Conservation (phyloP, 345 rosid species). For the Populus tremula region DNA sequence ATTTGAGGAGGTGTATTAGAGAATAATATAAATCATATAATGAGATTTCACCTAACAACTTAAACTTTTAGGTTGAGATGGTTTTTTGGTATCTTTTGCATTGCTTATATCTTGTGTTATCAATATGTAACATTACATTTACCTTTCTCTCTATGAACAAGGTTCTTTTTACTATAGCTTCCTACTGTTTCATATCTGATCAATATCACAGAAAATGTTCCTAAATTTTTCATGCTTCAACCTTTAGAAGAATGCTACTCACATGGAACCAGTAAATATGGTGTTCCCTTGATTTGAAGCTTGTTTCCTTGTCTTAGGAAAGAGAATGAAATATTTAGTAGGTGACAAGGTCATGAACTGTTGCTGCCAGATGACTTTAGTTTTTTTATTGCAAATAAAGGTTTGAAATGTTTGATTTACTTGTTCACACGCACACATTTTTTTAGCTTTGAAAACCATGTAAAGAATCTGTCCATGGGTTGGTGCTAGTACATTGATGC, state of each 20-base stretch:
- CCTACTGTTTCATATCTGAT: background rate
- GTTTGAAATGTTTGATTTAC: constrained; percentile 6
- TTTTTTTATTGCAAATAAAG: background rate
- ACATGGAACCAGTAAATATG: background rate
- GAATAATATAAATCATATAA: too few species aligned
- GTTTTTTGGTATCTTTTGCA: background rate
- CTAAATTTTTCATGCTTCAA: background rate
- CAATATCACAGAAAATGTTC: background rate
- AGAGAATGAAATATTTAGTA: background rate
- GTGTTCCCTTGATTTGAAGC: background rate
- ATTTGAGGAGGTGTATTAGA: too few species aligned
- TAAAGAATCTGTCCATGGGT: background rate
- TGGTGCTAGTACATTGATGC: constrained; percentile 8
- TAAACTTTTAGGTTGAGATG: too few species aligned
- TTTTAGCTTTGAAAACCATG: background rate
- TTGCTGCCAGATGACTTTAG: background rate
- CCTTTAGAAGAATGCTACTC: background rate
- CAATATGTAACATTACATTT: background rate
- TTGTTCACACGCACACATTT: too few species aligned
- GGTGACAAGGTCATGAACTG: background rate
- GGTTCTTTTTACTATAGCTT: background rate
- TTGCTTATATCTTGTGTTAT: background rate
- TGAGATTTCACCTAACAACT: too few species aligned
- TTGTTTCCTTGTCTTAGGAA: constrained; percentile 1
- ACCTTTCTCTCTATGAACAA: background rate